These are phyloP conservation scores for Dactylonectria estremocensis DNA, from an alignment of 2,329 filamentous ascomycete species.

Conservation along the genomic window DNA sequence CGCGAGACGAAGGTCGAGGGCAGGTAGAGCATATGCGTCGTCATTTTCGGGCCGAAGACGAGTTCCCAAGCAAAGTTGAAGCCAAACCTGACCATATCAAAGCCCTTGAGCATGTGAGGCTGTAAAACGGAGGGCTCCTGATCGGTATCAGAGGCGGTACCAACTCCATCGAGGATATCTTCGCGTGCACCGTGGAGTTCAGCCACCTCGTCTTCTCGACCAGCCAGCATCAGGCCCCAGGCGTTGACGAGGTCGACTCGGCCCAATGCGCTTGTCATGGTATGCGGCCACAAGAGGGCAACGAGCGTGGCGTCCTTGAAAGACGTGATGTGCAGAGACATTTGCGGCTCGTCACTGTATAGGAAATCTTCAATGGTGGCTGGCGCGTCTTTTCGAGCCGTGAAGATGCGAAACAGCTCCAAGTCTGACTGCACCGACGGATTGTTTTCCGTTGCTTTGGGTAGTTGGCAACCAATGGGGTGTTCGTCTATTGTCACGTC, in stretches of 20 bases:
- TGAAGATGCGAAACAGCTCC: constrained; percentile 37
- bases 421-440: constrained; percentile 34
- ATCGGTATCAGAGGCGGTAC: neutral
- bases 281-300: constrained; percentile 63
- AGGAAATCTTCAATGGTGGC: constrained; percentile 57
- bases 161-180: constrained; percentile 51
- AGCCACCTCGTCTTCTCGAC: constrained; percentile 58
- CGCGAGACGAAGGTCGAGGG: constrained; percentile 12
- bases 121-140: constrained; percentile 7
- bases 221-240: constrained; percentile 63
- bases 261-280: constrained; percentile 63
- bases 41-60: neutral
- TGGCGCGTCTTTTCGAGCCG: constrained; percentile 31
- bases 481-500: constrained; percentile 58
- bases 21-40: constrained; percentile 5
- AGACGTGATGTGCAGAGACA: constrained; percentile 63
- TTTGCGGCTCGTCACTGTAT: constrained; percentile 59
- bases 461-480: constrained; percentile 56
- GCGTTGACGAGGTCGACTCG: constrained; percentile 58
- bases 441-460: constrained; percentile 45
- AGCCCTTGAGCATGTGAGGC: neutral
- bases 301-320: constrained; percentile 67
- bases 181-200: constrained; percentile 52
- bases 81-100: constrained; percentile 16
- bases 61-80: constrained; percentile 17